Conservation (phyloP, 2,329 filamentous ascomycete genomes). For the Nothophaeocryptopus gaeumannii region DNA sequence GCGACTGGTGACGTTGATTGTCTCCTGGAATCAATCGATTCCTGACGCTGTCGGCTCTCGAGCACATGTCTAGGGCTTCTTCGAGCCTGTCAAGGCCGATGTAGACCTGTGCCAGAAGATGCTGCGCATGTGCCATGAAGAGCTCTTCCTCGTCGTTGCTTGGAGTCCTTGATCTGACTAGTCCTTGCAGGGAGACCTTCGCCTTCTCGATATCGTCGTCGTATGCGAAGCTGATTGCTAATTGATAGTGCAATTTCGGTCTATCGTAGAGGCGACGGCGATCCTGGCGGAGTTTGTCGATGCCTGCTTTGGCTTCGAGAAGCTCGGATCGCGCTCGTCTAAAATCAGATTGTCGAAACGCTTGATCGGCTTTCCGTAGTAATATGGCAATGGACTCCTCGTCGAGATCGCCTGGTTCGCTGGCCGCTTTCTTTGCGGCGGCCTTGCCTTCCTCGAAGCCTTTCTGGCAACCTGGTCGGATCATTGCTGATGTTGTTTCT, state of each 20-base stretch:
- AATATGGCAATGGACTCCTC: too few relatives aligned
- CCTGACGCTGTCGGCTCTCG: too few relatives aligned
- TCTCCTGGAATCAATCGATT: too few relatives aligned
- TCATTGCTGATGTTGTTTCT: too few relatives aligned
- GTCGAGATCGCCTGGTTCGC: too few relatives aligned
- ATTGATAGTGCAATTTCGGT: conserved; percentile 5
- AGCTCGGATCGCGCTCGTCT: background rate
- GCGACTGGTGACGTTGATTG: too few relatives aligned
- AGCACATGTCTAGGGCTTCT: conserved; percentile 4
- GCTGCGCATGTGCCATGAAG: conserved; percentile 8
- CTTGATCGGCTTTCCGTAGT: too few relatives aligned
- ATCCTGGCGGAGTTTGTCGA: background rate
- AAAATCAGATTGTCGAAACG: background rate
- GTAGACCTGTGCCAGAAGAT: conserved; percentile 8
- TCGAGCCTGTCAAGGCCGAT: conserved; percentile 1
- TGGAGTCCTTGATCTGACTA: too few relatives aligned
- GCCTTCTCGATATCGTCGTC: conserved; percentile 11
- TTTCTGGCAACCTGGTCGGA: too few relatives aligned
- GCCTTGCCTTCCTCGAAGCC: too few relatives aligned
- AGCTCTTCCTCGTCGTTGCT: conserved; percentile 3
- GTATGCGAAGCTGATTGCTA: conserved; percentile 9
- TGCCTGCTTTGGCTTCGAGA: background rate
- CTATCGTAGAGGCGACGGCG: conserved; percentile 8
- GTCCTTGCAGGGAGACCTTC: background rate
- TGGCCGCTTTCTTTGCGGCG: too few relatives aligned